Evolutionary conservation across 2,329 filamentous ascomycete species (phyloP), one percentile per base, ranked within the genome.

Genomic region (Drechslerella coelobrocha): DNA sequence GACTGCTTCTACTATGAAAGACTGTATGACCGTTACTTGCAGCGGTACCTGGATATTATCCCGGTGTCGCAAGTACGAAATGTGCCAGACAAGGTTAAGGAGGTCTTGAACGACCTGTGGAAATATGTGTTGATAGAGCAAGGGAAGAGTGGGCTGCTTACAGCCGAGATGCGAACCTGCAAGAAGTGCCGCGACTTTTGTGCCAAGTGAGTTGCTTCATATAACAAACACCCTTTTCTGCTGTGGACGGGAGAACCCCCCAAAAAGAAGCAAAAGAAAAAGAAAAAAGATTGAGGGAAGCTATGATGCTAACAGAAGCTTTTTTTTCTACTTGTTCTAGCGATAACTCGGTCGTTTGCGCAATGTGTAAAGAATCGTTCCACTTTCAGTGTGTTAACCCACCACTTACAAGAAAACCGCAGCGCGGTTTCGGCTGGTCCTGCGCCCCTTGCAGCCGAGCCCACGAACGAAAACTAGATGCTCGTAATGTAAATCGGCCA

Each of bases 381-480:
- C 94, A 99, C 81, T 97, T 99, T 93, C 91, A 92, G 77, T 99
- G 94, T 79, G 94, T 99, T 62, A 89, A 89, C 72, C 94, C 94
- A 41, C 91, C 92, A 37, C 80, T 99, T 73, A 84, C 92, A 57
- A 99, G 97, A 80, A 99, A 99, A 80, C 94, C 94, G 19, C 96
- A 93, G 50, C 89, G 94, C 79, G 94, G 94, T 39, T 99, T 99
- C 80, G 94, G 92, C 2, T 99, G 94, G 94, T 93, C 94, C 27
- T 99, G 94, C 79, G 94, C 91, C 60, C 89, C 93, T 68, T 99
- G 94, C 80, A 97, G 92, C 79, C 88, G 93, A 76, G 92, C 91
- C n/a, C 92, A 96, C 78, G 94, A 97, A 79, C 88, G 90, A 75
- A 95, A 90, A 79, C 82, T 97, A 26, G 92, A 97, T 81, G 91